phyloP scores from a whole-genome alignment of 371 early-diverging fungal genomes.

The Zychaea mexicana region DNA sequence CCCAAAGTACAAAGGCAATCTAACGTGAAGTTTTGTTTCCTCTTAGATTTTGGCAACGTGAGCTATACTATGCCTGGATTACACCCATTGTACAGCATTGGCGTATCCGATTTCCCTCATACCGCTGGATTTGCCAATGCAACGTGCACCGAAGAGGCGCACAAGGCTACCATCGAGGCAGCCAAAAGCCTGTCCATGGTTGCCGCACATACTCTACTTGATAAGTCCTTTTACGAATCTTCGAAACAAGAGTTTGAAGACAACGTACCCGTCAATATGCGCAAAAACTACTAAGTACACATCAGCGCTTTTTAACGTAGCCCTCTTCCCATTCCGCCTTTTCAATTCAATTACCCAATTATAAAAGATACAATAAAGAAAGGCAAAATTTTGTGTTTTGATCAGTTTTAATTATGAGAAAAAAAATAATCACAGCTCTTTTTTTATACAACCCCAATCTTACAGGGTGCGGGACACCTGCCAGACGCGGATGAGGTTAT shows the following conservation, averaged over 20 bases:
- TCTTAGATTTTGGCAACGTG: constrained; percentile 78
- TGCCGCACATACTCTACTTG: constrained; percentile 5
- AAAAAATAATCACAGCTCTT: constrained; percentile 1
- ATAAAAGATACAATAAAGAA: not conserved
- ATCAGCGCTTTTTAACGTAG: too few species aligned
- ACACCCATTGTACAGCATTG: constrained; percentile 42
- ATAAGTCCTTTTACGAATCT: constrained; percentile 4
- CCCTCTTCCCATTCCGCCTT: not conserved
- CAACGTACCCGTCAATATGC: not conserved
- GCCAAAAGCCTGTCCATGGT: constrained; percentile 13
- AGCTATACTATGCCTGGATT: constrained; percentile 40
- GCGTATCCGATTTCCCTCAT: constrained; percentile 55
- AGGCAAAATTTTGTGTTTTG: not conserved
- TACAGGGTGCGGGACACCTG: constrained; percentile 74
- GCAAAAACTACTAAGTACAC: not conserved
- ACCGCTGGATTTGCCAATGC: constrained; percentile 63
- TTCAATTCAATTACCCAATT: not conserved
- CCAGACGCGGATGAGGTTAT: constrained; percentile 95
- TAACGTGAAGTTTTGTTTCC: constrained; percentile 24
- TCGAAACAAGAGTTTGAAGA: not conserved
- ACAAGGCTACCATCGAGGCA: constrained; percentile 46
- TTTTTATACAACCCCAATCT: constrained; percentile 7
- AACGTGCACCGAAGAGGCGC: constrained; percentile 61
- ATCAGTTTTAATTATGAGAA: constrained; percentile 2
- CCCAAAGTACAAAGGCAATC: constrained; percentile 32